Percentiles rank a stretch among this genome's conserved stretches.
These are phyloP conservation scores for Cinnamomum micranthum DNA, from an alignment of 164 flowering plant genomes.

Conservation along the genomic window DNA sequence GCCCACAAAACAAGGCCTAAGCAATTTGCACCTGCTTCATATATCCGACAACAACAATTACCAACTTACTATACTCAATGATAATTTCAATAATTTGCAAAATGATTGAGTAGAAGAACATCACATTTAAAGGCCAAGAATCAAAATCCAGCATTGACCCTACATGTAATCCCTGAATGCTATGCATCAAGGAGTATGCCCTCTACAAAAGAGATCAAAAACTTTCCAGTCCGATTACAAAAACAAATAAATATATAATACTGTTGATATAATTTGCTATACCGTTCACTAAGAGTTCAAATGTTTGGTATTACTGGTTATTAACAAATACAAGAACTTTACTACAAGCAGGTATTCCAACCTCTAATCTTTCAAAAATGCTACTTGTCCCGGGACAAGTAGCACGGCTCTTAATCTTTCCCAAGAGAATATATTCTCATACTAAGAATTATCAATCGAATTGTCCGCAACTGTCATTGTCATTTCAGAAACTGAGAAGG, in stretches of 20 bases:
- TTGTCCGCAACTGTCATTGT: no score
- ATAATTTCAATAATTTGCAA: not conserved
- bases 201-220: slow-evolving; percentile 31
- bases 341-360: not conserved
- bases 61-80: not conserved
- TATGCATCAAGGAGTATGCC: slow-evolving; percentile 46
- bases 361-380: not conserved
- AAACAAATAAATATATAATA: not conserved
- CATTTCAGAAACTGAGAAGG: no score
- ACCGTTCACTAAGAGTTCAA: no score
- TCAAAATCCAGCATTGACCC: slow-evolving; percentile 53
- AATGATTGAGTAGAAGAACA: slow-evolving; percentile 1
- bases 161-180: slow-evolving; percentile 48
- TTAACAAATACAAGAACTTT: no score
- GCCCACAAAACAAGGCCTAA: not conserved
- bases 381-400: no score
- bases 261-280: no score
- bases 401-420: not conserved
- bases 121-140: slow-evolving; percentile 55
- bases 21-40: not conserved
- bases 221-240: slow-evolving; percentile 5
- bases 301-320: no score
- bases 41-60: no score
- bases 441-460: no score
- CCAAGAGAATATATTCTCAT: no score